phyloP scores from a whole-genome alignment of 257 asterid genomes.

The Eustoma russellianum region DNA sequence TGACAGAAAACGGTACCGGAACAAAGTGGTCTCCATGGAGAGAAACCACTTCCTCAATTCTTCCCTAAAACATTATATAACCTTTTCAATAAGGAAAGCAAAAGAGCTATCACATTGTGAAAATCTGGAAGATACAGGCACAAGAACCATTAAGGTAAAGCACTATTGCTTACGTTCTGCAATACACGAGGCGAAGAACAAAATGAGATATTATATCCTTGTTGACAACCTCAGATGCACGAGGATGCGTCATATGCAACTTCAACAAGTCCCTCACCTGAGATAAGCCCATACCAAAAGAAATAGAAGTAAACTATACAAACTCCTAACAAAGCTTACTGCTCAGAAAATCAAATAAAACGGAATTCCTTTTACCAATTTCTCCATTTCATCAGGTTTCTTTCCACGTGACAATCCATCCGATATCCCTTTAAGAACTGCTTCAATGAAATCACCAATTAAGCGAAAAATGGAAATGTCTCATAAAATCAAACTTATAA shows the following conservation, averaged over 20 bases:
- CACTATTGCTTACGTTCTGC: slow-evolving; percentile 61
- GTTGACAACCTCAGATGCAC: slow-evolving; percentile 44
- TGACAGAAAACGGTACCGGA: slow-evolving; percentile 61
- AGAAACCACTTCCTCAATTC: slow-evolving; percentile 91
- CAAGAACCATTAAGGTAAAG: no score
- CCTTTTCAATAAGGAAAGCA: background rate
- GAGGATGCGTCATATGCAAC: slow-evolving; percentile 56
- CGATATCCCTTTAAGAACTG: slow-evolving; percentile 84
- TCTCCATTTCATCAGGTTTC: slow-evolving; percentile 70
- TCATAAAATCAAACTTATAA: background rate
- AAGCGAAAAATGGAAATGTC: background rate
- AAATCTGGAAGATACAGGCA: background rate
- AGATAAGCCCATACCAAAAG: slow-evolving; percentile 1
- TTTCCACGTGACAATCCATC: slow-evolving; percentile 83
- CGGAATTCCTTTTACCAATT: slow-evolving; percentile 29
- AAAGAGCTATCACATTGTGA: background rate
- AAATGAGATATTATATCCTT: slow-evolving; percentile 92
- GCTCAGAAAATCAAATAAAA: no score
- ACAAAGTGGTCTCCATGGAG: slow-evolving; percentile 76
- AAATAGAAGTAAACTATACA: background rate
- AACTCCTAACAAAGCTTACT: no score
- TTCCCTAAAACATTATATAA: slow-evolving; percentile 37
- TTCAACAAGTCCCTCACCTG: slow-evolving; percentile 59
- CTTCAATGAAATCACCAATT: slow-evolving; percentile 1
- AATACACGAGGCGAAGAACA: slow-evolving; percentile 87